Percentiles rank a stretch among this genome's conserved stretches.
Conservation (phyloP, 139 green algal species). For the Tetraselmis striata region DNA sequence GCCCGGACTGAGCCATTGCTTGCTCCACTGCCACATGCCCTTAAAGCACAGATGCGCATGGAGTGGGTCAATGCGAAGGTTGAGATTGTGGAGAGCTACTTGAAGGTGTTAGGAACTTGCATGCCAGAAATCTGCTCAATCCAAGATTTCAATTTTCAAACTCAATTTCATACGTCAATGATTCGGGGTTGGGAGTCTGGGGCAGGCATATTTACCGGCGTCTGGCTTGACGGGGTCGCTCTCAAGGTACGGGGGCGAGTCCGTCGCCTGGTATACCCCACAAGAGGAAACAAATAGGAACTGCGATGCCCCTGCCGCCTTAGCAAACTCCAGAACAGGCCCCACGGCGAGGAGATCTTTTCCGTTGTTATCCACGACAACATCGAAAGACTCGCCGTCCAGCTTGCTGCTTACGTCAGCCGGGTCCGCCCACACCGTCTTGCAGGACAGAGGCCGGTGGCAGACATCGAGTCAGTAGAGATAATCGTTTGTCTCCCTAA, state of each 20-base stretch:
- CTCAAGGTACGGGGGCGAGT: conserved; percentile 39
- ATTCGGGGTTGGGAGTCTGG: too few species aligned
- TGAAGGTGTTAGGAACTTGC: too few species aligned
- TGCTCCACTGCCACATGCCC: conserved; percentile 44
- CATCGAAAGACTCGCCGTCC: conserved; percentile 27
- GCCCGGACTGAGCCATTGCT: conserved; percentile 12
- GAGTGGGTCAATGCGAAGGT: too few species aligned
- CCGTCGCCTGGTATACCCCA: conserved; percentile 40
- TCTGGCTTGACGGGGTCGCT: conserved; percentile 41
- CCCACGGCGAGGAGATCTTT: conserved; percentile 20
- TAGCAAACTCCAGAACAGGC: not conserved
- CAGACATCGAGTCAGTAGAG: not conserved
- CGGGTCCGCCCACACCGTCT: conserved; percentile 35
- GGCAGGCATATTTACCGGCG: too few species aligned
- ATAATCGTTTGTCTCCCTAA: too few species aligned
- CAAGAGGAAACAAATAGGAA: conserved; percentile 46
- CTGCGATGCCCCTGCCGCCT: conserved; percentile 18
- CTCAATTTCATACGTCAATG: too few species aligned
- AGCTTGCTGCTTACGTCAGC: conserved; percentile 12
- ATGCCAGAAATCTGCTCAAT: too few species aligned
- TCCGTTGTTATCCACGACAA: conserved; percentile 55
- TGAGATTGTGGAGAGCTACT: too few species aligned
- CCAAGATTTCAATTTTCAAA: too few species aligned
- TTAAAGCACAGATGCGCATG: too few species aligned
- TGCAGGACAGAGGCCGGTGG: conserved; percentile 20